Evolutionary conservation across 805 yeast genomes (phyloP).

Genomic region (Metschnikowia continentalis): DNA sequence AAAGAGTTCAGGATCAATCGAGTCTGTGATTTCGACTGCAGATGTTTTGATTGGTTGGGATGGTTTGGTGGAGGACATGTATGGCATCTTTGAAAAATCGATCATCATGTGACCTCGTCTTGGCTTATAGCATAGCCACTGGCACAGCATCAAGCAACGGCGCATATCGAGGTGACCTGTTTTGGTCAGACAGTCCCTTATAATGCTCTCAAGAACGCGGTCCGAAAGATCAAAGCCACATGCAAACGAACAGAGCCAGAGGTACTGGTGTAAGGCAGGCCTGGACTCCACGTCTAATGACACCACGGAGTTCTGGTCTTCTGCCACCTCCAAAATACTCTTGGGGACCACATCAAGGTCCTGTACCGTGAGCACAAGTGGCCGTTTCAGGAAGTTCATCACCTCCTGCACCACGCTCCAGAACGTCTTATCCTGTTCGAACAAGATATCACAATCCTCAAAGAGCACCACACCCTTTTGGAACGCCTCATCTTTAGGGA

Average conservation of each 20-base stretch:
- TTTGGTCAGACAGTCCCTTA: conserved; percentile 15
- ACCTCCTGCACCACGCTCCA: conserved; percentile 71
- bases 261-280: conserved; percentile 26
- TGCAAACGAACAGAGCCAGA: conserved; percentile 37
- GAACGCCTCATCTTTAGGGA: conserved; percentile 19
- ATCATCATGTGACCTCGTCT: not conserved
- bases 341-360: conserved; percentile 47
- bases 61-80: too few relatives aligned
- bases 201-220: conserved; percentile 24
- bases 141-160: conserved; percentile 42
- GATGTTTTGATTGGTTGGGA: too few relatives aligned
- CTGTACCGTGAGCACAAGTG: conserved; percentile 64
- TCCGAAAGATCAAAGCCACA: conserved; percentile 33
- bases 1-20: not conserved
- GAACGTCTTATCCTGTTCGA: conserved; percentile 72
- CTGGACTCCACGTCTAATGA: conserved; percentile 21
- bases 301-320: conserved; percentile 38
- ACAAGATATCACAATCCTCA: conserved; percentile 82
- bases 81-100: not conserved
- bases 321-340: conserved; percentile 42
- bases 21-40: too few relatives aligned
- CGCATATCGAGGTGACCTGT: conserved; percentile 41
- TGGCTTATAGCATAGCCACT: conserved; percentile 30
- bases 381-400: conserved; percentile 58
- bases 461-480: conserved; percentile 68